Base-by-base conservation (phyloP, 2,329 filamentous ascomycete genomes). In the Aspergillus candidus region DNA sequence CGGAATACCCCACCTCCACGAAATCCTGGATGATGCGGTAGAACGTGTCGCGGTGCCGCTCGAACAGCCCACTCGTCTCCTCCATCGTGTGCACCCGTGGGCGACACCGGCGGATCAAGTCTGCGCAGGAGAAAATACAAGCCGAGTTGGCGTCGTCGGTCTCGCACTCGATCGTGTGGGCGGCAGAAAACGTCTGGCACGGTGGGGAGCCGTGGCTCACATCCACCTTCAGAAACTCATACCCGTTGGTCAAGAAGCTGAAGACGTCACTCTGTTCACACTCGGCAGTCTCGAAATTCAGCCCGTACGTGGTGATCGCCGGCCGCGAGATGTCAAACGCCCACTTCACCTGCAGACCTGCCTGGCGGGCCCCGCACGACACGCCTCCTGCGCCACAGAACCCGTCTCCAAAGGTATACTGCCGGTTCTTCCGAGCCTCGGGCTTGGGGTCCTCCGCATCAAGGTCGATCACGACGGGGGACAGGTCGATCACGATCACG, bases 1-100 rank as follows among this genome's bases (percentile, higher is more conserved):
- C 70, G 0, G 82, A 87, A 59, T 86, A 94, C 2, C 80, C 79
- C 18, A 74, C 63, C 3, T 76, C 66, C 0, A 84, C 80, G 41
- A 90, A 82, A 29, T 82, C 78, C 18, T 75, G 68, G 3, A 93
- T 68, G 0, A 90, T 63, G 0, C 72, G 66, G 32, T 75, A 70
- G 37, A 89, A 82, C 41, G 77, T 81, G 0, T 69, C 63, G 10
- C 67, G 61, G 43, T 83, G 80, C 0, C 71, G 63, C 0, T 75
- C 65, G 15, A 77, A 62, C 1, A 94, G 74, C 0, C 86, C 87
- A 41, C 79, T 82, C 0, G 88, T 90, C 57, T 94, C 84, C 55
- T 94, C 88, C 1, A 94, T 68, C 0, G 87, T 94, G 2, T 87
- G 76, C 0, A 93, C 58, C 0, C 88, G 74, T 0, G 88, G 87